Evolutionary conservation across 2,329 filamentous ascomycete genomes (phyloP).

Genomic region (Epichloe festucae): DNA sequence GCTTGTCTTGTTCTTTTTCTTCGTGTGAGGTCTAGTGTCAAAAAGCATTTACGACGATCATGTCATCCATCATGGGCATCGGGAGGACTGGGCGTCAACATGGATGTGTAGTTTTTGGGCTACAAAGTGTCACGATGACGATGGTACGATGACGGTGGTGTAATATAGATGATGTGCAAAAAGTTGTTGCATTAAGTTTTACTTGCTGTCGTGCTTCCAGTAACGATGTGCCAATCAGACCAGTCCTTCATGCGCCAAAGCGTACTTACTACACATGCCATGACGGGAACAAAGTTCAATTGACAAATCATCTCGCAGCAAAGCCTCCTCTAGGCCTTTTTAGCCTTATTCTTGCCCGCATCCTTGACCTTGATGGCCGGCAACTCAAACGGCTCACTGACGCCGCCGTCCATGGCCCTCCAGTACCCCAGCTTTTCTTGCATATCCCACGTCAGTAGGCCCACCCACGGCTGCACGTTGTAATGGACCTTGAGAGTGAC

Average conservation of each 20-base stretch:
- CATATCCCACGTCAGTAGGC: constrained; percentile 70
- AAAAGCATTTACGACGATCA: neutral
- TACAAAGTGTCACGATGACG: neutral
- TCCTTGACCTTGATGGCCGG: constrained; percentile 49
- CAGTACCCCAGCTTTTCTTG: constrained; percentile 42
- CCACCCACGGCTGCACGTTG: constrained; percentile 97
- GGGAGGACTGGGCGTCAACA: neutral
- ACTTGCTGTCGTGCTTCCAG: no score
- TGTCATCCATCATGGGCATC: neutral
- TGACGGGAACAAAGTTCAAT: no score
- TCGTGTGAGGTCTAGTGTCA: neutral
- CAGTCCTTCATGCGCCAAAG: no score
- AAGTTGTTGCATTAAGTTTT: no score
- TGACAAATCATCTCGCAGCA: neutral
- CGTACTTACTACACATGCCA: no score
- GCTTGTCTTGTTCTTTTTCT: neutral
- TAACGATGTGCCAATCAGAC: no score
- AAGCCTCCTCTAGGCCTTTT: neutral
- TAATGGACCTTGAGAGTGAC: constrained; percentile 76
- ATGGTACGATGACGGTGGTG: neutral
- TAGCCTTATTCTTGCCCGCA: constrained; percentile 9
- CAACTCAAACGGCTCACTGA: constrained; percentile 50
- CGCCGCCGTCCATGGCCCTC: constrained; percentile 51
- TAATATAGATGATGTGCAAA: neutral
- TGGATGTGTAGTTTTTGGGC: neutral